phyloP scores from a whole-genome alignment of 164 flowering plant species.

The Santalum album region DNA sequence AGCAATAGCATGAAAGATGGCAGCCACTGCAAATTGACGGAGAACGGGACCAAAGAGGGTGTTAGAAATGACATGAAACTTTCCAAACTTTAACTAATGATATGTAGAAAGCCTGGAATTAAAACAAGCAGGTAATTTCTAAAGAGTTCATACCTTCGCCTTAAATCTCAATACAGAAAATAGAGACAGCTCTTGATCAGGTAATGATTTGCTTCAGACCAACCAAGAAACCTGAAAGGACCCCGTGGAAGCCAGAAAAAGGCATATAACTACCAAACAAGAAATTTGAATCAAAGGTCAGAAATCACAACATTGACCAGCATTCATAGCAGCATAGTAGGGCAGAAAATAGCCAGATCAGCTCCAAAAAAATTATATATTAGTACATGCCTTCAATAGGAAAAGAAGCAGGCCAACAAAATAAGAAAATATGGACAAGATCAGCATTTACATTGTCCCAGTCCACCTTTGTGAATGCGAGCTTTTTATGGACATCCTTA shows the following conservation, averaged over 20 bases:
- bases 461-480: too few relatives aligned
- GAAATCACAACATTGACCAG: not conserved
- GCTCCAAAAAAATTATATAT: too few relatives aligned
- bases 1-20: slow-evolving; percentile 63
- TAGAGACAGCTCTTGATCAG: slow-evolving; percentile 74
- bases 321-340: too few relatives aligned
- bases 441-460: too few relatives aligned
- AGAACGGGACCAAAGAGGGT: slow-evolving; percentile 1
- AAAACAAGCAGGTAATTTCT: not conserved
- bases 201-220: slow-evolving; percentile 96
- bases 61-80: not conserved
- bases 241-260: slow-evolving; percentile 87
- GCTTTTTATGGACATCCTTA: too few relatives aligned
- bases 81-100: slow-evolving; percentile 1
- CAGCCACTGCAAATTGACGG: slow-evolving; percentile 67
- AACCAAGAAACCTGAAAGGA: slow-evolving; percentile 76
- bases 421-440: too few relatives aligned
- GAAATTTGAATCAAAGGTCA: not conserved
- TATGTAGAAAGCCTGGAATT: not conserved
- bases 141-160: slow-evolving; percentile 55
- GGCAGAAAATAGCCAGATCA: not conserved
- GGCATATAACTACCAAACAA: slow-evolving; percentile 62
- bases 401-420: too few relatives aligned
- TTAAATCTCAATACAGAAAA: slow-evolving; percentile 44
- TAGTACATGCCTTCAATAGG: too few relatives aligned